These are phyloP conservation scores for Cladosporium velox DNA, from an alignment of 2,329 filamentous ascomycete species.

Conservation along the genomic window DNA sequence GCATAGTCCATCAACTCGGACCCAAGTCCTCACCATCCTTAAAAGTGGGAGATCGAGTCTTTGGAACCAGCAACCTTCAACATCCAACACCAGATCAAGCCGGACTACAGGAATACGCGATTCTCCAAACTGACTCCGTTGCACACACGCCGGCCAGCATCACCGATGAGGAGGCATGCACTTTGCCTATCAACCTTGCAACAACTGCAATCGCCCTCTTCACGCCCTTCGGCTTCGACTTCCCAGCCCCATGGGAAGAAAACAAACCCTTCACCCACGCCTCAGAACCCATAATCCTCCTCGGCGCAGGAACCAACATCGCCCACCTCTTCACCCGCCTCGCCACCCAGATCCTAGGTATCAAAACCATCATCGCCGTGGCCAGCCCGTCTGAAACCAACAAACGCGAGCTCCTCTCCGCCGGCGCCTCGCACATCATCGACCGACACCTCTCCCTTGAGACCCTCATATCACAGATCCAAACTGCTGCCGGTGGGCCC, in stretches of 20 bases:
- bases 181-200: neutral
- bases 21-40: neutral
- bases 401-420: neutral
- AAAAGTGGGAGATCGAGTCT: conserved; percentile 17
- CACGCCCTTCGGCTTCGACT: neutral
- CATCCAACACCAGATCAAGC: neutral
- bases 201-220: conserved; percentile 1
- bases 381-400: neutral
- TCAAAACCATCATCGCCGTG: conserved; percentile 2
- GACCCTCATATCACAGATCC: neutral
- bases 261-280: neutral
- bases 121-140: neutral
- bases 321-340: conserved; percentile 15
- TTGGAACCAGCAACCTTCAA: conserved; percentile 19
- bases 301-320: conserved; percentile 17
- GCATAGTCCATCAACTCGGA: conserved; percentile 16
- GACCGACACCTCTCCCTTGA: neutral
- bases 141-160: neutral
- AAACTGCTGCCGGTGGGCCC: neutral
- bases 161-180: neutral
- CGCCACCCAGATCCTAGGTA: conserved; percentile 2
- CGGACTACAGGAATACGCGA: neutral
- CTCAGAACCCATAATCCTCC: neutral
- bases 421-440: neutral
- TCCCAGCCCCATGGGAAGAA: neutral